Evolutionary conservation across 148 eudicot species (phyloP).

Genomic region (Rhododendron ovatum): DNA sequence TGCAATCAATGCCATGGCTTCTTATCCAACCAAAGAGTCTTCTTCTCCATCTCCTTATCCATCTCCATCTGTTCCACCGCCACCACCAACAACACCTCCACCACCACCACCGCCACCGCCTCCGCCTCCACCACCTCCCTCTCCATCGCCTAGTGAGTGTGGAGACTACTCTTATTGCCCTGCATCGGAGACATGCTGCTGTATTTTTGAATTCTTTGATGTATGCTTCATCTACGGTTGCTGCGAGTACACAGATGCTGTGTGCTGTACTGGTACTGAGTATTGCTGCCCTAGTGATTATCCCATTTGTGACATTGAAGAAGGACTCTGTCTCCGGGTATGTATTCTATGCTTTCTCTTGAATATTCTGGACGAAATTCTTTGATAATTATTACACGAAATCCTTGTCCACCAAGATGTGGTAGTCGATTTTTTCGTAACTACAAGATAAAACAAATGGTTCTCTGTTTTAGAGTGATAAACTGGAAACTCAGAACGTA

Average conservation of each 20-base stretch:
- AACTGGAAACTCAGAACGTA: neutral
- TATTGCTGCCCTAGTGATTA: constrained; percentile 64
- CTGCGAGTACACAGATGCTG: constrained; percentile 51
- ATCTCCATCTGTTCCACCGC: constrained; percentile 28
- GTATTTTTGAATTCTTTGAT: constrained; percentile 37
- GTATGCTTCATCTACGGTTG: constrained; percentile 57
- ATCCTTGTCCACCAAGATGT: neutral
- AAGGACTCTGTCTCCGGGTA: constrained; percentile 62
- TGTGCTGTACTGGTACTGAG: constrained; percentile 55
- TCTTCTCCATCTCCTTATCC: constrained; percentile 37
- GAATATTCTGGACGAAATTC: neutral
- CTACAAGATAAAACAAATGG: neutral
- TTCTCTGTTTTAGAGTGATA: neutral
- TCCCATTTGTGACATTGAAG: constrained; percentile 53
- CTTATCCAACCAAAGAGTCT: constrained; percentile 48
- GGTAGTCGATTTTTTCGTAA: neutral
- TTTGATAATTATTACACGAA: neutral
- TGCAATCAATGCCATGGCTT: constrained; percentile 65
- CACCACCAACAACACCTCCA: constrained; percentile 31
- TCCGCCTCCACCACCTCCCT: constrained; percentile 38
- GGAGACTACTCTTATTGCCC: constrained; percentile 60
- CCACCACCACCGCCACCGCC: constrained; percentile 36
- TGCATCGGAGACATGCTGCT: constrained; percentile 54
- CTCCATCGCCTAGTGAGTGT: constrained; percentile 52
- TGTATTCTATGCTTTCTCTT: neutral